Evolutionary conservation across 345 rosid genomes (phyloP).

Genomic region (Cardamine chenopodiifolia): DNA sequence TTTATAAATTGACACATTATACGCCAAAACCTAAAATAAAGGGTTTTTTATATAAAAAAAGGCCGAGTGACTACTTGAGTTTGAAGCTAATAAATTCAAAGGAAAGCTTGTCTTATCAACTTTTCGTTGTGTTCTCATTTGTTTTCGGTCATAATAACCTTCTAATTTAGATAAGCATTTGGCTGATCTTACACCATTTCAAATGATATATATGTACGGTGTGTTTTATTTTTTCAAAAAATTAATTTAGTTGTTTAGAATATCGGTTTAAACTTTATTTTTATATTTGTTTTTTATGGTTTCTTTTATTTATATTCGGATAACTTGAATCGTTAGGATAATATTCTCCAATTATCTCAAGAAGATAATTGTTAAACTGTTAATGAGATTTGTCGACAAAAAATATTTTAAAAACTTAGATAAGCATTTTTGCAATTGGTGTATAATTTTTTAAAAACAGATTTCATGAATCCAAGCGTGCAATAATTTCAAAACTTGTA

Average conservation of each 20-base stretch:
- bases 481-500: neutral
- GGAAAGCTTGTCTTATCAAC: neutral
- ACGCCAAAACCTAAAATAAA: constrained; percentile 6
- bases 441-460: neutral
- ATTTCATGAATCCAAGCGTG: neutral
- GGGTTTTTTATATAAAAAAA: neutral
- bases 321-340: too few species aligned
- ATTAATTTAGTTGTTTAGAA: too few species aligned
- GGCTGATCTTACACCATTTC: too few species aligned
- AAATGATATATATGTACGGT: too few species aligned
- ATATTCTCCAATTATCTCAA: too few species aligned
- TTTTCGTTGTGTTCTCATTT: constrained; percentile 10
- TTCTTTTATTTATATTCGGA: too few species aligned
- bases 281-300: too few species aligned
- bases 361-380: too few species aligned
- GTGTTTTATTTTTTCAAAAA: too few species aligned
- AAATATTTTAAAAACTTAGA: too few species aligned
- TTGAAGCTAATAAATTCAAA: constrained; percentile 21
- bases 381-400: too few species aligned
- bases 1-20: constrained; percentile 7
- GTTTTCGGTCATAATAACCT: neutral
- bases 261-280: too few species aligned
- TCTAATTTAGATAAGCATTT: neutral
- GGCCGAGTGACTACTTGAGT: constrained; percentile 13
- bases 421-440: neutral